Conservation (phyloP, 2,329 filamentous ascomycete genomes). For the Diaporthe citri region DNA sequence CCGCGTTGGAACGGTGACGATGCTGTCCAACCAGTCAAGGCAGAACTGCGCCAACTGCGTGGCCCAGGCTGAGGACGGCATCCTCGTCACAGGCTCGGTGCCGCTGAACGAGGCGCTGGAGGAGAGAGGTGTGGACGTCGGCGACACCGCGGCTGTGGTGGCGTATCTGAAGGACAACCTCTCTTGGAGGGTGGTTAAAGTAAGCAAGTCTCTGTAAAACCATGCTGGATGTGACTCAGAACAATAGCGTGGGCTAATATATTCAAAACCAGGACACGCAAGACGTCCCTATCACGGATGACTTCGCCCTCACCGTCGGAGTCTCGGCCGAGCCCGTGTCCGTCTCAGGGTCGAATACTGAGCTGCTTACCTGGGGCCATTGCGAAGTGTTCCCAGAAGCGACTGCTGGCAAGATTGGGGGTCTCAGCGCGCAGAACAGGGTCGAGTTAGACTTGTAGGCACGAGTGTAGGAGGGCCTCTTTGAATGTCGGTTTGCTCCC, state of each 20-base stretch:
- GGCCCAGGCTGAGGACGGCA: constrained; percentile 5
- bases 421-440: not conserved
- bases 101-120: constrained; percentile 16
- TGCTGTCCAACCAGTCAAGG: constrained; percentile 16
- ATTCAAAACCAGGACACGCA: not conserved
- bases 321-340: constrained; percentile 25
- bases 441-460: not conserved
- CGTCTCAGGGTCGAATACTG: not conserved
- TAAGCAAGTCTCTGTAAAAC: not conserved
- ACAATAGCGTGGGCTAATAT: not conserved
- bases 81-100: constrained; percentile 19
- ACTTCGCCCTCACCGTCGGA: constrained; percentile 20
- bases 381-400: constrained; percentile 19
- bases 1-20: constrained; percentile 28
- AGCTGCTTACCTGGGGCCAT: constrained; percentile 12
- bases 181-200: constrained; percentile 17
- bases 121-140: not conserved
- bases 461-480: not conserved
- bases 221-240: not conserved
- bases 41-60: constrained; percentile 19
- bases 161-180: constrained; percentile 9
- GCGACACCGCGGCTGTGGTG: not conserved
- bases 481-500: not conserved
- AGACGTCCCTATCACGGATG: constrained; percentile 16
- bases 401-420: not conserved